Evolutionary conservation across 148 eudicot species (phyloP).

Genomic region (Rheum nobile): DNA sequence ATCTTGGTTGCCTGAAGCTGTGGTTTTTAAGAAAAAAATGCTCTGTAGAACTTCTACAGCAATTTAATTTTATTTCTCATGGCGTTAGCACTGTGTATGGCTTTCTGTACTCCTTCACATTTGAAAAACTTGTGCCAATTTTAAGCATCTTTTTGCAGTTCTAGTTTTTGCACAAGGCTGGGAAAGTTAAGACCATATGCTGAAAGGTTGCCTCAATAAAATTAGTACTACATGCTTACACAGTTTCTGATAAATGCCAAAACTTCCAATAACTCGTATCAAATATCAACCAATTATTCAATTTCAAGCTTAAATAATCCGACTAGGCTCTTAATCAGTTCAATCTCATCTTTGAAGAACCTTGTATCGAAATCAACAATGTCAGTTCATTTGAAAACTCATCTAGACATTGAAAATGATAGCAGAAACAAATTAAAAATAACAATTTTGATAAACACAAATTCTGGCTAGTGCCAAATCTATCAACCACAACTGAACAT

Average conservation of each 20-base stretch:
- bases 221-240: too few species aligned
- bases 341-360: too few species aligned
- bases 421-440: not conserved
- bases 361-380: too few species aligned
- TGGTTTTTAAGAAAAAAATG: not conserved
- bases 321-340: too few species aligned
- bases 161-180: not conserved
- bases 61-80: not conserved
- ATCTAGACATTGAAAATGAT: not conserved
- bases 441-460: not conserved
- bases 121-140: not conserved
- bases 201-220: not conserved
- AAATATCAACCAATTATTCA: too few species aligned
- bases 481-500: not conserved
- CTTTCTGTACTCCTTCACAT: not conserved
- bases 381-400: too few species aligned
- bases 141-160: not conserved
- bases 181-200: too few species aligned
- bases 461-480: not conserved
- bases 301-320: too few species aligned
- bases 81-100: not conserved
- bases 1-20: slow-evolving; percentile 2
- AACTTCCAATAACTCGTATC: too few species aligned
- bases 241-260: too few species aligned
- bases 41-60: not conserved